These are phyloP conservation scores for Ganoderma sp. DNA, from an alignment of 1,284 basidiomycete species.

Conservation along the genomic window DNA sequence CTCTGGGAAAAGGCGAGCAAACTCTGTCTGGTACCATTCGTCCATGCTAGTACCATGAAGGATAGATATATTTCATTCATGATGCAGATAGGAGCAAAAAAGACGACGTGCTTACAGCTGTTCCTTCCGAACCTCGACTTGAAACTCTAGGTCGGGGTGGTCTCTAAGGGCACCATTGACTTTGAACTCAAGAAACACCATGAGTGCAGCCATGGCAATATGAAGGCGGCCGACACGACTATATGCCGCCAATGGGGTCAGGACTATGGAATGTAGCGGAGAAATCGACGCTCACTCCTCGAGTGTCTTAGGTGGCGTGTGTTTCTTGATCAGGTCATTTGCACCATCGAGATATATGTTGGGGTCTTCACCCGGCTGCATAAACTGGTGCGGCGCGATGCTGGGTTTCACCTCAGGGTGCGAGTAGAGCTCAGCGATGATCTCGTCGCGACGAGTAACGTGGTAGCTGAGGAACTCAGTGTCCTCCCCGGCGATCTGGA, in stretches of 20 bases:
- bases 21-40: conserved; percentile 7
- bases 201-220: conserved; percentile 7
- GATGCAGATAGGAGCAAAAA: too few species aligned
- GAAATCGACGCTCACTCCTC: conserved; percentile 12
- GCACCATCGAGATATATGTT: conserved; percentile 13
- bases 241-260: background rate
- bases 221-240: conserved; percentile 20
- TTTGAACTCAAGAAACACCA: conserved; percentile 21
- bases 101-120: conserved; percentile 5
- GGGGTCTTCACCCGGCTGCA: background rate
- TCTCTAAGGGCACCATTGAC: conserved; percentile 4
- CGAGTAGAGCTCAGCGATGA: conserved; percentile 17
- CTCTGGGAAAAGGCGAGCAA: conserved; percentile 1
- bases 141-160: conserved; percentile 4
- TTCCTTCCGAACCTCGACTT: conserved; percentile 1
- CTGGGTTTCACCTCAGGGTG: conserved; percentile 8
- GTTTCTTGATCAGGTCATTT: conserved; percentile 15
- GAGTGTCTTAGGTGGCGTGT: conserved; percentile 19
- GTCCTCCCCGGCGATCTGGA: conserved; percentile 12
- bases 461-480: conserved; percentile 14
- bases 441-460: conserved; percentile 14
- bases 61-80: background rate
- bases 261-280: background rate
- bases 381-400: background rate
- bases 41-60: conserved; percentile 5